Evolutionary conservation across 2,329 filamentous ascomycete genomes (phyloP).

Genomic region (Cladobotryum mycophilum): DNA sequence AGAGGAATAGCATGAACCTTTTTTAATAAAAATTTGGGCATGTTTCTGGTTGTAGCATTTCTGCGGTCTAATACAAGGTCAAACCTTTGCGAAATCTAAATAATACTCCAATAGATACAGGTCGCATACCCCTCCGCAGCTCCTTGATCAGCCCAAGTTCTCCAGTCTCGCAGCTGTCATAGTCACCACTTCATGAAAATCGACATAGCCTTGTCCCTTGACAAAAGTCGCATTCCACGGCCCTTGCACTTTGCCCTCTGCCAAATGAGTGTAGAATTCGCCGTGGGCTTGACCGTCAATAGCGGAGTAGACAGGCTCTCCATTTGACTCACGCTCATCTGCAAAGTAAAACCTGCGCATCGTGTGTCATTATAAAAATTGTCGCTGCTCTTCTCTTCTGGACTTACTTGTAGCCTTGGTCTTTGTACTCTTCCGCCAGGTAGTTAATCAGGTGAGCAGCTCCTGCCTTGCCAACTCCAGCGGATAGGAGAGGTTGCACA

Average conservation of each 20-base stretch:
- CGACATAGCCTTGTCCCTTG: background rate
- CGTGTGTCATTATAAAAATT: too few species aligned
- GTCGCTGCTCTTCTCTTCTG: too few species aligned
- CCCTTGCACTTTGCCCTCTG: background rate
- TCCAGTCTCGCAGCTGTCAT: too few species aligned
- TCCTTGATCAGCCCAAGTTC: too few species aligned
- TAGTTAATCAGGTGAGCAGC: slow-evolving; percentile 21
- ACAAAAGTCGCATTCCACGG: slow-evolving; percentile 4
- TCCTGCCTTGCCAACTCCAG: slow-evolving; percentile 32
- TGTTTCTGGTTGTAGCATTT: too few species aligned
- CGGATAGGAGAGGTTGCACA: too few species aligned
- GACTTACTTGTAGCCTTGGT: too few species aligned
- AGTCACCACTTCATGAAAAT: too few species aligned
- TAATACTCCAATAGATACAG: too few species aligned
- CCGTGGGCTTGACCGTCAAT: slow-evolving; percentile 37
- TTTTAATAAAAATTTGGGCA: background rate
- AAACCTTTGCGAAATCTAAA: too few species aligned
- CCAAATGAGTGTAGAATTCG: slow-evolving; percentile 17
- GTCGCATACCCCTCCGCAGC: too few species aligned
- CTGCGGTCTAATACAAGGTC: too few species aligned
- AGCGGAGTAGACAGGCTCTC: slow-evolving; percentile 13
- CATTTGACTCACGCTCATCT: slow-evolving; percentile 33
- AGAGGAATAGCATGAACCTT: background rate
- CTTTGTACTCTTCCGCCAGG: slow-evolving; percentile 31
- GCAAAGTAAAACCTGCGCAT: slow-evolving; percentile 36